Base-by-base conservation (phyloP, 495 filamentous ascomycete genomes). In the Hypoxylon trugodes region DNA sequence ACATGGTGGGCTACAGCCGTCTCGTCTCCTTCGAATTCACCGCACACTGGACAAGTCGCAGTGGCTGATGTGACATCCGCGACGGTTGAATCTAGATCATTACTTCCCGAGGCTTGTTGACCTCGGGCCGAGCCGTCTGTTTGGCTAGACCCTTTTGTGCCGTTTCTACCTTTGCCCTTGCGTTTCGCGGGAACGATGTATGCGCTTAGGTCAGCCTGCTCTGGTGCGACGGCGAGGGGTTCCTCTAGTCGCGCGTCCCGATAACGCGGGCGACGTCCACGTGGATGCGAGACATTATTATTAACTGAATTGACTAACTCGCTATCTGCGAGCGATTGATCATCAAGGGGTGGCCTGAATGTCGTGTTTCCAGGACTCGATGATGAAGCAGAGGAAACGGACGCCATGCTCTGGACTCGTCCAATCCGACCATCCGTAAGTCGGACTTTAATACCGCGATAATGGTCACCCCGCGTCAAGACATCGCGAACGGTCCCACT, bases 371-470 rank as follows among this genome's bases (percentile, higher is more conserved):
- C 19, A 41, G 70, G 37, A 21, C 62, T 61, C 18, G 59, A 46
- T 50, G 72, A 58, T 3, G 59, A 59, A 4, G 72, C 56, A 4
- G 66, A 54, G 16, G 68, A 61, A 16, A 53, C 48, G 8, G 53
- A 66, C 13, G 66, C 75, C 66, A 87, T 79, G 59, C 73, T 77
- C 70, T 91, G 89, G 25, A 91, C 88, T 26, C 89, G 74, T 2
- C 89, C 89, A 12, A 91, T 80, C 41, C 86, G 77, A 4, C 89
- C 89, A 72, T 90, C 86, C 12, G 74, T 68, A 1, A 91, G 74
- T 2, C 87, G 82, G 12, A 92, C 89, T 75, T 92, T 92, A 74
- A 92, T 88, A 43, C 89, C 89, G 25, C 86, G 78, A n/a, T 87
- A 85, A 61, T 92, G 89, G 50, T 90, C 81, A 9, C 87, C 88